These are phyloP conservation scores for Aspergillus caelatus DNA, from an alignment of 2,329 filamentous ascomycete genomes.

Conservation along the genomic window DNA sequence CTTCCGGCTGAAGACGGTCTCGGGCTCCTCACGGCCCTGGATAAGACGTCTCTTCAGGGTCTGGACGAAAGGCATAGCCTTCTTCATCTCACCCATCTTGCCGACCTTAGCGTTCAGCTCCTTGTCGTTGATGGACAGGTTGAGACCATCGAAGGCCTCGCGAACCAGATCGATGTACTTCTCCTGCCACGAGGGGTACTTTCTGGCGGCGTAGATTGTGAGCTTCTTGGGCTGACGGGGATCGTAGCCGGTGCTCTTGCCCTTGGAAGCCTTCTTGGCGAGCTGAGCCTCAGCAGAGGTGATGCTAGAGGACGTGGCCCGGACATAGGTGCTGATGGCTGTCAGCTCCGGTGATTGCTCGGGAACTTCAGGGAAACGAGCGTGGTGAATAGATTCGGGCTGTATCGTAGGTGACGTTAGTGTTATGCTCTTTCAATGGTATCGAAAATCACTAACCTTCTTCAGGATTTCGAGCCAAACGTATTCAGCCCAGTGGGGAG, in stretches of 20 bases:
- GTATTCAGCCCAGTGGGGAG: slow-evolving; percentile 93
- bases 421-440: background rate
- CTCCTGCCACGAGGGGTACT: slow-evolving; percentile 88
- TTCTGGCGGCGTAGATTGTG: slow-evolving; percentile 77
- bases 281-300: slow-evolving; percentile 75
- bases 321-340: slow-evolving; percentile 81
- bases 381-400: slow-evolving; percentile 74
- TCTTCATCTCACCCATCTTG: slow-evolving; percentile 84
- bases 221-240: slow-evolving; percentile 91
- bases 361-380: slow-evolving; percentile 71
- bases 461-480: slow-evolving; percentile 90
- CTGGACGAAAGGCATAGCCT: slow-evolving; percentile 97
- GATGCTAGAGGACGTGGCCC: slow-evolving; percentile 73
- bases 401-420: slow-evolving; percentile 34
- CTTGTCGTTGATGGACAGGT: slow-evolving; percentile 74
- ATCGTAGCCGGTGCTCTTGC: slow-evolving; percentile 82
- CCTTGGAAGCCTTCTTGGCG: slow-evolving; percentile 89
- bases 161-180: slow-evolving; percentile 82
- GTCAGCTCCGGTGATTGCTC: slow-evolving; percentile 68
- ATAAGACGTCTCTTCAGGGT: slow-evolving; percentile 80
- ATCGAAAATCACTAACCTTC: slow-evolving; percentile 48
- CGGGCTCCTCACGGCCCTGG: slow-evolving; percentile 63
- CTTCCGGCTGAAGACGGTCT: slow-evolving; percentile 77
- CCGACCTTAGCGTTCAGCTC: slow-evolving; percentile 74
- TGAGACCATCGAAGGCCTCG: slow-evolving; percentile 66